A percentile compares a stretch with the other conserved stretches of the same genome.
These are phyloP conservation scores for Cladosporium oxysporum DNA, from an alignment of 2,329 filamentous ascomycete species.

Conservation along the genomic window DNA sequence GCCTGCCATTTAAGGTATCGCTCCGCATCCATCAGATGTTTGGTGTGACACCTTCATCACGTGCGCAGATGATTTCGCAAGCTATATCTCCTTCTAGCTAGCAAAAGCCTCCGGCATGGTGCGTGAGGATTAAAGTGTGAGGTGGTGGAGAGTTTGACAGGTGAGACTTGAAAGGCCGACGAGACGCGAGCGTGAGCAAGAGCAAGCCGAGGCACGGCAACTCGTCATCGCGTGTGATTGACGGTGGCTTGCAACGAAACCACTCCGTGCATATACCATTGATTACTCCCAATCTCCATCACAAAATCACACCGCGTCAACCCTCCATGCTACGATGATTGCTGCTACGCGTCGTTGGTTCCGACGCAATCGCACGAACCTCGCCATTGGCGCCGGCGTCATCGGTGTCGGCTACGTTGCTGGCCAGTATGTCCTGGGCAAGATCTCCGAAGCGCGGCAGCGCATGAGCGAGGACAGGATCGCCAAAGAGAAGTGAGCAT, in stretches of 20 bases:
- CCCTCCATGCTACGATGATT: conserved; percentile 53
- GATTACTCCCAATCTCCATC: not conserved
- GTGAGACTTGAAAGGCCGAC: not conserved
- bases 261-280: conserved; percentile 7
- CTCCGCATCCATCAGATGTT: not conserved
- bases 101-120: not conserved
- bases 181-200: not conserved
- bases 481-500: conserved; percentile 85
- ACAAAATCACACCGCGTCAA: not conserved
- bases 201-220: conserved; percentile 2
- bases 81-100: not conserved
- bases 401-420: conserved; percentile 88
- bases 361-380: conserved; percentile 83
- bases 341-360: conserved; percentile 84
- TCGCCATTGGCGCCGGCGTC: conserved; percentile 85
- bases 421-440: conserved; percentile 87
- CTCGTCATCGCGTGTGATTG: conserved; percentile 7
- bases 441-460: conserved; percentile 90
- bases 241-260: conserved; percentile 5
- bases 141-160: not conserved
- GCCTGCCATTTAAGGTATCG: not conserved
- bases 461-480: conserved; percentile 96
- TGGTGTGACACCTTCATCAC: not conserved
- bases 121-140: not conserved
- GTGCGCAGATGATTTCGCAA: not conserved